Base-by-base conservation (phyloP, 2,329 filamentous ascomycete genomes). In the Nothophoma quercina region DNA sequence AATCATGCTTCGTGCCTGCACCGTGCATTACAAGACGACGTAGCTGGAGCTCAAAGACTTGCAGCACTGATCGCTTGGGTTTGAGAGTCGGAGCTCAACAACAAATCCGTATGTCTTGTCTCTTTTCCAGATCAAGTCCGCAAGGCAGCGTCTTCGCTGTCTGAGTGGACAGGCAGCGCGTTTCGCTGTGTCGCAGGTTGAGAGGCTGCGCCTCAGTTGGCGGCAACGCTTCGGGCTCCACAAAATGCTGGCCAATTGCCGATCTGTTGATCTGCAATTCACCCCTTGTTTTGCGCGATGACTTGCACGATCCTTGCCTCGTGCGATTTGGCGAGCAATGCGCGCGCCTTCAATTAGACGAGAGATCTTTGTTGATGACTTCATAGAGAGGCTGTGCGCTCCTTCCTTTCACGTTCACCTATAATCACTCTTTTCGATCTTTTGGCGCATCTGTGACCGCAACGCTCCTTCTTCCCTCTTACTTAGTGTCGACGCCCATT, bases 111-210 rank as follows among this genome's bases (percentile, higher is more conserved):
- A n/a, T n/a, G n/a, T n/a, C n/a, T n/a, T n/a, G n/a, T n/a, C n/a
- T n/a, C n/a, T n/a, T n/a, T n/a, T n/a, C n/a, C n/a, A n/a, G 25
- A 26, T 26, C 12, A 26, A 26, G 12, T 7, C n/a, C n/a, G 10
- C 10, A 18, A 28, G 22, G 44, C 47, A 45, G 40, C 49, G 29
- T 40, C 30, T 36, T 48, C 39, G 33, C 16, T 53, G 33, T 48
- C n/a, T 35, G 32, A 53, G 28, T 53, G 50, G 50, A 26, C 16
- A 16, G 9, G n/a, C 34, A 45, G 53, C 56, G 61, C 60, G 64
- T 70, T 65, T 68, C 65, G 67, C 61, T 50, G 35, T 57, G 69
- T 70, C 58, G 60, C 66, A 67, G 43, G 34, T 71, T 67, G 61
- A 68, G 62, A 60, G 63, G 65, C 59, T 60, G 48, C 56, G 59